Evolutionary conservation across 352 stramenopile species (phyloP).

Genomic region (Phytophthora syringae): DNA sequence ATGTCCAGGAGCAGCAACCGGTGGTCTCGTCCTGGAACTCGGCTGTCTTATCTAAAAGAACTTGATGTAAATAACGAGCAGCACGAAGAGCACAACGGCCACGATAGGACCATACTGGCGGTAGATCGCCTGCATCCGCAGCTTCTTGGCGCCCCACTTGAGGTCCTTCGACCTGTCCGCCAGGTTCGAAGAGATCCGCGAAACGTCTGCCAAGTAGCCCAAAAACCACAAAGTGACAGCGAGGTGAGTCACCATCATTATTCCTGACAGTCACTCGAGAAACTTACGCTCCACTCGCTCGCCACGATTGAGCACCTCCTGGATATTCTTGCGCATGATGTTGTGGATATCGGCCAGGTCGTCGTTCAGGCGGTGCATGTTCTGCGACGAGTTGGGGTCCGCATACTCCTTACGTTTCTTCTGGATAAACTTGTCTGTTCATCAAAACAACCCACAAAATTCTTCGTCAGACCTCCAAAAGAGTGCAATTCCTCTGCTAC

Average conservation of each 20-base stretch:
- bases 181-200: slow-evolving; percentile 90
- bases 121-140: slow-evolving; percentile 91
- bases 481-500: slow-evolving; percentile 4
- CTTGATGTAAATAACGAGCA: slow-evolving; percentile 92
- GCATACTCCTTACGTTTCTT: slow-evolving; percentile 97
- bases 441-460: neutral
- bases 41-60: slow-evolving; percentile 77
- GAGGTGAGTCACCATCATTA: slow-evolving; percentile 8
- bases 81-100: slow-evolving; percentile 80
- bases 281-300: slow-evolving; percentile 86
- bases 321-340: slow-evolving; percentile 99
- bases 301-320: slow-evolving; percentile 93
- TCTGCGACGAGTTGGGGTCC: slow-evolving; percentile 95
- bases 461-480: slow-evolving; percentile 3
- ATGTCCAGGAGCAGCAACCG: slow-evolving; percentile 11
- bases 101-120: slow-evolving; percentile 87
- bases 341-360: slow-evolving; percentile 98
- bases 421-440: slow-evolving; percentile 96
- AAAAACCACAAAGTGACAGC: slow-evolving; percentile 2
- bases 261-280: neutral
- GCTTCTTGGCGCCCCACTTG: slow-evolving; percentile 97
- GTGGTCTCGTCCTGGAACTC: slow-evolving; percentile 3
- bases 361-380: slow-evolving; percentile 97
- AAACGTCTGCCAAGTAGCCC: slow-evolving; percentile 65
- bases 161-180: slow-evolving; percentile 96